Percentiles rank a stretch among this genome's conserved stretches.
Evolutionary conservation across 2,329 filamentous ascomycete species (phyloP).

Genomic region (Trichophyton simii): DNA sequence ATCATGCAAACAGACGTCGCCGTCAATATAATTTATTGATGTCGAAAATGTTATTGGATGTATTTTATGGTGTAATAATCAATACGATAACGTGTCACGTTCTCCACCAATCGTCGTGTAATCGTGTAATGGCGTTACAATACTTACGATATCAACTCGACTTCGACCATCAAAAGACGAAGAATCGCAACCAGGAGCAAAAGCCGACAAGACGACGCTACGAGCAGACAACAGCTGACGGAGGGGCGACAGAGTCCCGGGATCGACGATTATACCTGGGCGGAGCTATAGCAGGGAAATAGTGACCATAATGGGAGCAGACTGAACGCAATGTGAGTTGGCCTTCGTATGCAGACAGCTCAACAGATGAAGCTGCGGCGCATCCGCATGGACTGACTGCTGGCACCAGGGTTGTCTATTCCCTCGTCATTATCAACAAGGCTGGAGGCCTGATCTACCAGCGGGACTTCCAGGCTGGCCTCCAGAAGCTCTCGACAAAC

Average conservation of each 20-base stretch:
- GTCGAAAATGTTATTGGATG: neutral
- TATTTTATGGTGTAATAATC: neutral
- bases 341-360: neutral
- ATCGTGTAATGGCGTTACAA: neutral
- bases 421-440: slow-evolving; percentile 97
- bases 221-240: neutral
- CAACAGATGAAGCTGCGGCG: neutral
- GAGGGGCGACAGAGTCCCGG: neutral
- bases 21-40: no score
- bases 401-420: slow-evolving; percentile 68
- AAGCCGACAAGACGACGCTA: neutral
- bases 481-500: slow-evolving; percentile 83
- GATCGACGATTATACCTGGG: neutral
- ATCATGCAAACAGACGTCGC: neutral
- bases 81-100: neutral
- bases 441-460: slow-evolving; percentile 94
- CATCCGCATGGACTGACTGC: neutral
- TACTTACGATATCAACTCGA: neutral
- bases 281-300: neutral
- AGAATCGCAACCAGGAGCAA: no score
- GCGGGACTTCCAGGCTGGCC: slow-evolving; percentile 74
- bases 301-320: slow-evolving; percentile 1
- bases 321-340: slow-evolving; percentile 2
- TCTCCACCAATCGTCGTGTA: neutral
- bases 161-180: no score